These are phyloP conservation scores for Aspergillus sp. DNA, from an alignment of 2,329 filamentous ascomycete species.

Conservation along the genomic window DNA sequence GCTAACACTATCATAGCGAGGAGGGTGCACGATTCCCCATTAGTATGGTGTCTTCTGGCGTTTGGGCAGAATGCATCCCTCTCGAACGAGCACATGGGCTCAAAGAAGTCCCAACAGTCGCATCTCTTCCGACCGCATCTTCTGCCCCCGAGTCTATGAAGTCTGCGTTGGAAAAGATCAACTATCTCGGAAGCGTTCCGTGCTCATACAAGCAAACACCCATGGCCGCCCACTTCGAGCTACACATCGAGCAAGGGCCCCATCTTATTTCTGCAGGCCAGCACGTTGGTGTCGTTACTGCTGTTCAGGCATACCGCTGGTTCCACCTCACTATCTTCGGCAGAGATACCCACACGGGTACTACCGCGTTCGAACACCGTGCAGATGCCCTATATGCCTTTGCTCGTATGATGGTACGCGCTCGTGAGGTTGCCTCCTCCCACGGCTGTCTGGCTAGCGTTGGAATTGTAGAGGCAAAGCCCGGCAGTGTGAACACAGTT, in stretches of 20 bases:
- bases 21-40: slow-evolving; percentile 79
- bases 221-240: slow-evolving; percentile 76
- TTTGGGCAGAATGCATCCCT: slow-evolving; percentile 71
- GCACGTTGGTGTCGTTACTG: slow-evolving; percentile 69
- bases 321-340: slow-evolving; percentile 67
- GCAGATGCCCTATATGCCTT: slow-evolving; percentile 70
- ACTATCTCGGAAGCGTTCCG: slow-evolving; percentile 64
- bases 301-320: slow-evolving; percentile 76
- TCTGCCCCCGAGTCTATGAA: slow-evolving; percentile 64
- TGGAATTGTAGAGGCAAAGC: slow-evolving; percentile 67
- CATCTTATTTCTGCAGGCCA: slow-evolving; percentile 66
- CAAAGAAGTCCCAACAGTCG: slow-evolving; percentile 58
- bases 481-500: slow-evolving; percentile 73
- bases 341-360: slow-evolving; percentile 72
- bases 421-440: slow-evolving; percentile 63
- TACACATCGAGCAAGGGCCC: slow-evolving; percentile 84
- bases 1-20: slow-evolving; percentile 56
- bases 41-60: slow-evolving; percentile 72
- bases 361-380: slow-evolving; percentile 67
- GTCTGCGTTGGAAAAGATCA: slow-evolving; percentile 70
- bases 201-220: slow-evolving; percentile 62
- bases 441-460: slow-evolving; percentile 67
- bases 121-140: slow-evolving; percentile 47
- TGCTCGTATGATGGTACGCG: slow-evolving; percentile 66
- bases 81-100: slow-evolving; percentile 64